Evolutionary conservation across 73 alveolate genomes (phyloP).

Genomic region (Paraurostyla sp.): DNA sequence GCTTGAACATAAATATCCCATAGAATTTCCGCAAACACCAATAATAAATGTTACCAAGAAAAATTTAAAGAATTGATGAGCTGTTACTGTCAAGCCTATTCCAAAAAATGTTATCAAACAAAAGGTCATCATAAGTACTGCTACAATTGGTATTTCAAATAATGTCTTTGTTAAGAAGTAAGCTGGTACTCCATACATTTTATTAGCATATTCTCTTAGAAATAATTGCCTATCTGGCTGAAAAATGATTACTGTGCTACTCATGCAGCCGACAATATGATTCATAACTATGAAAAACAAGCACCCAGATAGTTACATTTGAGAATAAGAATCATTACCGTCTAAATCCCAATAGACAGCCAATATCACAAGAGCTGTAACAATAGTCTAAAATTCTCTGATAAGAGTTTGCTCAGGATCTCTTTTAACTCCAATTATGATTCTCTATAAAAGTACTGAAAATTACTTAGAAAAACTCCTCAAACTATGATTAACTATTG

Average conservation of each 20-base stretch:
- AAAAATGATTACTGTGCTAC: not conserved
- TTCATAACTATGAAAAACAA: not conserved
- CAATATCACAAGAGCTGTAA: not conserved
- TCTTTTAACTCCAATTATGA: not conserved
- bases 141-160: conserved; percentile 66
- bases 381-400: not conserved
- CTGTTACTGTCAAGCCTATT: not conserved
- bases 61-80: not conserved
- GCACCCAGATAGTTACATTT: not conserved
- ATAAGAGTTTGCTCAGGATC: not conserved
- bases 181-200: conserved; percentile 70
- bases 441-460: not conserved
- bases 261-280: not conserved
- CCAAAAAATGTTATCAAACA: not conserved
- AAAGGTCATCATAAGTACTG: not conserved
- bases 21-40: not conserved
- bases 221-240: conserved; percentile 74
- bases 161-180: conserved; percentile 70
- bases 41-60: not conserved
- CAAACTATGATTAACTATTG: not conserved
- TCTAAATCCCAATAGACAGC: not conserved
- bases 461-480: not conserved
- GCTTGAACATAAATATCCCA: not conserved
- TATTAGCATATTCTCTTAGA: conserved; percentile 78
- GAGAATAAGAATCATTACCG: not conserved